Base-by-base conservation (phyloP, 2,329 filamentous ascomycete species). In the Didymella pomorum region DNA sequence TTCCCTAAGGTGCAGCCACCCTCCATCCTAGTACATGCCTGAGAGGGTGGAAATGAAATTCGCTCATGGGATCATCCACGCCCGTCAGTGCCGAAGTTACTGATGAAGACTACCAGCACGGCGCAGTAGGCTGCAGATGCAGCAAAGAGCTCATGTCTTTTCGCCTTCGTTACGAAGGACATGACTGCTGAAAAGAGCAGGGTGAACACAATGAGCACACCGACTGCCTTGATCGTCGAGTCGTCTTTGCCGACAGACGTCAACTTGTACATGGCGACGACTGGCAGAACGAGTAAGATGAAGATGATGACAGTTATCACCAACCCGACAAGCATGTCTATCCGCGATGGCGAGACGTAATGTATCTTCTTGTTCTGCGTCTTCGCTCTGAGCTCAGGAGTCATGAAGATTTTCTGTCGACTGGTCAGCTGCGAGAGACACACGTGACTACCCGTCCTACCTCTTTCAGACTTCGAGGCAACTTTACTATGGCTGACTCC, bases 181-280 rank as follows among this genome's bases (percentile, higher is more conserved):
- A 77, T 77, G 0, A 72, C 72, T 0, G 72, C 72, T 1, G 64
- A 68, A 37, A 76, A 76, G 0, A 76, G 54, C 18, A 75, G 57
- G 0, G 77, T 79, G 59, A 80, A 80, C 0, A 79, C 75, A 2
- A 79, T 73, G 11, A 80, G 49, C 0, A 80, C 65, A 2, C 74
- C 77, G 4, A 79, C 74, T 0, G 77, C 76, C 42, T 74, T 70
- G 25, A 79, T 66, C 0, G 77, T 76, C 0, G 69, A 68, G n/a
- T 67, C 66, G 4, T 63, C 61, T 8, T 68, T 43, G 0, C 68
- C 69, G 0, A 71, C 39, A 7, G 66, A 64, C 0, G 75, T 74
- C 3, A 78, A 41, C 45, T 71, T 54, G 55, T 78, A 79, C 72
- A 79, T 71, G 0, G 65, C 64, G 0, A 78, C 67, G 0, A 79